Conservation (phyloP, 2,329 filamentous ascomycete species). For the Fusarium buharicum region DNA sequence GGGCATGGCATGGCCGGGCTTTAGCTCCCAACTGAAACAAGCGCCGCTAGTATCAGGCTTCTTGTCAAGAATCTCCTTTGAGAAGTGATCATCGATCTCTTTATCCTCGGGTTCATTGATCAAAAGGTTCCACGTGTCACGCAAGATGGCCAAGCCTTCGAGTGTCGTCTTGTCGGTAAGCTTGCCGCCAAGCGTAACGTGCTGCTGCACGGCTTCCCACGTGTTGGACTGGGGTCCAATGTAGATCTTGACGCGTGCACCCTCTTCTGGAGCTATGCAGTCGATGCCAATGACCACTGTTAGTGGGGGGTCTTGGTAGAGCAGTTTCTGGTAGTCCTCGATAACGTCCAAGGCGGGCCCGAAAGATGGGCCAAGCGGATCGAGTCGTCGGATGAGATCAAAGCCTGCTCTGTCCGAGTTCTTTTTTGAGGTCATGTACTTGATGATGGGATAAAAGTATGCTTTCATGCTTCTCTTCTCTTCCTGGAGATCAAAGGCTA, state of each 20-base stretch:
- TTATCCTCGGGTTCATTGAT: slow-evolving; percentile 41
- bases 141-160: slow-evolving; percentile 37
- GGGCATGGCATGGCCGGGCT: slow-evolving; percentile 36
- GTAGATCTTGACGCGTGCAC: slow-evolving; percentile 45
- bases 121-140: slow-evolving; percentile 42
- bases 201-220: slow-evolving; percentile 39
- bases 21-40: slow-evolving; percentile 45
- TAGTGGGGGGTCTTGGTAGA: slow-evolving; percentile 29
- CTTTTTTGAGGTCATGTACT: slow-evolving; percentile 38
- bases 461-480: slow-evolving; percentile 37
- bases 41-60: slow-evolving; percentile 35
- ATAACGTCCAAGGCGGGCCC: slow-evolving; percentile 31
- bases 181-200: slow-evolving; percentile 41
- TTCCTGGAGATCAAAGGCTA: slow-evolving; percentile 43
- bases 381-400: slow-evolving; percentile 37
- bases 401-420: slow-evolving; percentile 38
- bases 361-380: slow-evolving; percentile 25
- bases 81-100: slow-evolving; percentile 8
- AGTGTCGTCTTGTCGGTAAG: slow-evolving; percentile 34
- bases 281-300: slow-evolving; percentile 45
- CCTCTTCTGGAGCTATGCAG: slow-evolving; percentile 41
- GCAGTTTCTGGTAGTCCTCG: slow-evolving; percentile 31
- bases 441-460: slow-evolving; percentile 43
- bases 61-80: slow-evolving; percentile 20
- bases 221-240: slow-evolving; percentile 40